Conservation (phyloP, 345 rosid genomes). For the Noccaea caerulescens region DNA sequence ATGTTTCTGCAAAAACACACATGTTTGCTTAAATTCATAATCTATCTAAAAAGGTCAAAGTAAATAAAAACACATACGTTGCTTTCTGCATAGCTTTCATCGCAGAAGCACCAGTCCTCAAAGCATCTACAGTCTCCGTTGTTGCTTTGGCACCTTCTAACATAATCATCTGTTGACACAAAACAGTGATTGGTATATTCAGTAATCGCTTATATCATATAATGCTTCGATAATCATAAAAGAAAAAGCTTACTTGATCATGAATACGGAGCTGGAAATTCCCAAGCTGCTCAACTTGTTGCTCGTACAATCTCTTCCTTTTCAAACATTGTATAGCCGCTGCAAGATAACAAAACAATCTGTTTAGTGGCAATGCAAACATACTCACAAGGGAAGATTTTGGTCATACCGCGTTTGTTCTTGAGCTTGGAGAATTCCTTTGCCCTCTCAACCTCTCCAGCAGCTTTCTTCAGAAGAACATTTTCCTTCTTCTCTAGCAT, state of each 20-base stretch:
- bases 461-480: conserved; percentile 70
- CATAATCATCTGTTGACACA: conserved; percentile 71
- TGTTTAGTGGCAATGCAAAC: background rate
- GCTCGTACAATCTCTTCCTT: conserved; percentile 89
- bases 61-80: conserved; percentile 56
- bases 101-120: conserved; percentile 81
- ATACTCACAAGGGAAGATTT: background rate
- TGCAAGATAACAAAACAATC: conserved; percentile 47
- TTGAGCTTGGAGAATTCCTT: conserved; percentile 58
- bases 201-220: background rate
- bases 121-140: conserved; percentile 86
- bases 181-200: background rate
- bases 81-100: conserved; percentile 96
- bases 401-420: conserved; percentile 65
- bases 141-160: conserved; percentile 93
- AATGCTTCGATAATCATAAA: background rate
- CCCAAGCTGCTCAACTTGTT: conserved; percentile 82
- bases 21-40: background rate
- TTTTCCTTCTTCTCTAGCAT: conserved; percentile 90
- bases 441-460: conserved; percentile 73
- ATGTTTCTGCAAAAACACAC: conserved; percentile 62
- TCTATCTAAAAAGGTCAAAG: background rate
- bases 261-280: conserved; percentile 83
- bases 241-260: conserved; percentile 61
- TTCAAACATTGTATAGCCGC: conserved; percentile 91